Base-by-base conservation (phyloP, 2,329 filamentous ascomycete species). In the Pseudocercospora macadamiae region DNA sequence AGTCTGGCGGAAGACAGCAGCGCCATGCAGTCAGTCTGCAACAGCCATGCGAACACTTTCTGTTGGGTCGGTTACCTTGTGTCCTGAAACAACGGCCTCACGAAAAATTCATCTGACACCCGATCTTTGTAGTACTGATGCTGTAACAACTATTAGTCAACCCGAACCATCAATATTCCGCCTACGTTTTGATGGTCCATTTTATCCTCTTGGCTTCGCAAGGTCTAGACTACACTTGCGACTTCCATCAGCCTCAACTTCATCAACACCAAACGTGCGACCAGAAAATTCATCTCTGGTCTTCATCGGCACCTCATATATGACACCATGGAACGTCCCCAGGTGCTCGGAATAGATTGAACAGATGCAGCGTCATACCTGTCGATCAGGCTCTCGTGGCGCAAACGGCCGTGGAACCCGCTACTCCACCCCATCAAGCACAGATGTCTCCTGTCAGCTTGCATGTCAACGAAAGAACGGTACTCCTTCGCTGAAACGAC, bases 341-440 rank as follows among this genome's bases (percentile, higher is more conserved):
- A 21, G 42, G 19, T 47, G 23, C 23, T 47, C 26, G 42, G 23
- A 28, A 47, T 26, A 47, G 42, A 47, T 28, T 39, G 34, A 47
- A 47, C 21, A 21, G 19, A 21, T 23, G n/a, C 42, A 26, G n/a
- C 42, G 42, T 47, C 42, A 47, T 47, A 47, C 42, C 16, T 26
- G 42, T 14, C 42, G 42, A 47, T 47, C 42, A 47, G 42, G 42
- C 42, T 45, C 42, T 45, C 21, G 42, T 45, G 42, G 42, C 42
- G 42, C 42, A n/a, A 42, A 42, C 37, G 37, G 37, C 16, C 23
- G 37, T 42, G 37, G 37, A 42, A 42, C n/a, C n/a, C n/a, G n/a
- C n/a, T n/a, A n/a, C n/a, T n/a, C n/a, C n/a, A n/a, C n/a, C n/a
- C n/a, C n/a, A n/a, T n/a, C n/a, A n/a, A n/a, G n/a, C n/a, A n/a